These are phyloP conservation scores for Anthracocystis walkeri DNA, from an alignment of 1,284 basidiomycete species.

Conservation along the genomic window DNA sequence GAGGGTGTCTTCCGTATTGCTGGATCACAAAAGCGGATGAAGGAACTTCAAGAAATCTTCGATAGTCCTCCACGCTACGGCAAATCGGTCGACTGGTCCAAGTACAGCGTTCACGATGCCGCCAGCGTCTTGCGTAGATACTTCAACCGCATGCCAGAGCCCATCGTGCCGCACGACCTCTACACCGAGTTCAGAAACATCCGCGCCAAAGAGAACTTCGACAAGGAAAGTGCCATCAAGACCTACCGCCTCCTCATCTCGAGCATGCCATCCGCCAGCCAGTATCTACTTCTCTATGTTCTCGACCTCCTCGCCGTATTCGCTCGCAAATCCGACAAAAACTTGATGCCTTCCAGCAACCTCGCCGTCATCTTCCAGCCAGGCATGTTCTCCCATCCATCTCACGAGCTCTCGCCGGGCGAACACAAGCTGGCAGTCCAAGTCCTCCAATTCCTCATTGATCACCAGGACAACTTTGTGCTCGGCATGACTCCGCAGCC, in stretches of 20 bases:
- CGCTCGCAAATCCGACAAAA: constrained; percentile 87
- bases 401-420: constrained; percentile 73
- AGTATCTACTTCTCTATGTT: constrained; percentile 94
- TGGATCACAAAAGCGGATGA: constrained; percentile 88
- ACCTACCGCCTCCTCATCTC: constrained; percentile 85
- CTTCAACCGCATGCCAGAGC: constrained; percentile 94
- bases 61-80: constrained; percentile 91
- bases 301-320: constrained; percentile 95
- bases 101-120: constrained; percentile 92
- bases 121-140: constrained; percentile 95
- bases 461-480: constrained; percentile 70
- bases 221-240: constrained; percentile 56
- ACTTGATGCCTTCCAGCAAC: constrained; percentile 91
- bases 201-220: constrained; percentile 70
- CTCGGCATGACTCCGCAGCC: constrained; percentile 63
- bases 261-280: constrained; percentile 85
- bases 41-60: constrained; percentile 89
- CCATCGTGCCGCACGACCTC: constrained; percentile 87
- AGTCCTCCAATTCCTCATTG: constrained; percentile 94
- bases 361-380: constrained; percentile 69
- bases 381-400: constrained; percentile 80
- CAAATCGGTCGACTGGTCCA: constrained; percentile 90
- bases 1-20: constrained; percentile 88
- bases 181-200: constrained; percentile 89
- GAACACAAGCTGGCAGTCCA: constrained; percentile 88